Conservation (phyloP, 108 stramenopile genomes). For the Skeletonema tropicum region DNA sequence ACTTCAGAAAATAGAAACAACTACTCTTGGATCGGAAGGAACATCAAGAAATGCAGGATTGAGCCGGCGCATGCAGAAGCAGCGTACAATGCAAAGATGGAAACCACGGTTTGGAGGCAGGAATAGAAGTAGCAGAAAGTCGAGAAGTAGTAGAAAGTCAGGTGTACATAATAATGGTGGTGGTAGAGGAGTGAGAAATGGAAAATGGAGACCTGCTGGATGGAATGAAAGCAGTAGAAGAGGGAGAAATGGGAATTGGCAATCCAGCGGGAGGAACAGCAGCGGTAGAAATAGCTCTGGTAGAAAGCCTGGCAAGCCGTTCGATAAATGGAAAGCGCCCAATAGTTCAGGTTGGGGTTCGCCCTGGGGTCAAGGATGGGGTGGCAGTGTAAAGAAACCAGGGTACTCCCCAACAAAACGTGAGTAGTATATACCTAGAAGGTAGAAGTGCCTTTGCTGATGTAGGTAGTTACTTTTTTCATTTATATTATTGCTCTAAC, state of each 20-base stretch:
- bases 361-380: background rate
- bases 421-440: too few relatives aligned
- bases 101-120: background rate
- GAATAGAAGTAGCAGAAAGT: background rate
- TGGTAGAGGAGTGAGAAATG: background rate
- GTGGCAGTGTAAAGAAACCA: background rate
- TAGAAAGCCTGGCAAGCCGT: background rate
- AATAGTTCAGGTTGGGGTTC: background rate
- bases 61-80: background rate
- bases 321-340: background rate
- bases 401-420: background rate
- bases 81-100: background rate
- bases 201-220: background rate
- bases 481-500: background rate
- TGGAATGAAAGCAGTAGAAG: background rate
- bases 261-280: background rate
- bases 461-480: background rate
- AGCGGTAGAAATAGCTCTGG: background rate
- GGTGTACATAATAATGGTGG: background rate
- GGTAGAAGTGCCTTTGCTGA: background rate
- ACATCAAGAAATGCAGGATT: background rate
- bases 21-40: background rate
- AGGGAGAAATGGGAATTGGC: background rate
- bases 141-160: too few relatives aligned
- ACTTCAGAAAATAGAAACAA: background rate